Evolutionary conservation across 164 flowering plant species (phyloP).

Genomic region (Amborella trichopoda): DNA sequence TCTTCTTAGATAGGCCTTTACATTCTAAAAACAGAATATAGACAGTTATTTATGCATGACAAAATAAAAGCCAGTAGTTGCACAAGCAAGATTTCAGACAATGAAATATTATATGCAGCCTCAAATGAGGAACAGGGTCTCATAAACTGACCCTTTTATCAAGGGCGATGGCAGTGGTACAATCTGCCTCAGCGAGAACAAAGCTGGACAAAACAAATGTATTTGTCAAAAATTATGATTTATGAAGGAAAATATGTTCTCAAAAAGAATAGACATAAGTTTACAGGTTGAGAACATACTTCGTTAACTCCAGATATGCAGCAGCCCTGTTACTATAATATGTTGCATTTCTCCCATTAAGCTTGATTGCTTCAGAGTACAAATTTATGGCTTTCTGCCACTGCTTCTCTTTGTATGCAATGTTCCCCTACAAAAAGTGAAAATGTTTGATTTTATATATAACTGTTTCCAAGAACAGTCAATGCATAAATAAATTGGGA

Average conservation of each 20-base stretch:
- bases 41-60: not conserved
- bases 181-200: conserved; percentile 85
- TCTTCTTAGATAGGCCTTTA: conserved; percentile 86
- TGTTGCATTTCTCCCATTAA: conserved; percentile 65
- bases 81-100: not conserved
- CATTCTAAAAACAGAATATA: conserved; percentile 34
- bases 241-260: not conserved
- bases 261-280: too few species aligned
- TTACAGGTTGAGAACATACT: conserved; percentile 26
- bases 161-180: conserved; percentile 64
- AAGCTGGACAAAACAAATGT: conserved; percentile 31
- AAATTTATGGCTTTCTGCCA: conserved; percentile 77
- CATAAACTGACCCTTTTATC: conserved; percentile 67
- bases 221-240: not conserved
- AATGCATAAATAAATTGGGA: not conserved
- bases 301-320: conserved; percentile 80
- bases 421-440: conserved; percentile 56
- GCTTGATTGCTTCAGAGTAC: conserved; percentile 89
- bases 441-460: not conserved
- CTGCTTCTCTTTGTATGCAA: conserved; percentile 79
- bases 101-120: not conserved
- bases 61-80: not conserved
- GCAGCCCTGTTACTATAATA: conserved; percentile 96
- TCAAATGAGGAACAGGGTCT: not conserved
- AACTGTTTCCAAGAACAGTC: not conserved